phyloP scores from a whole-genome alignment of 768 basidiomycete species.

The Mycena floridula region DNA sequence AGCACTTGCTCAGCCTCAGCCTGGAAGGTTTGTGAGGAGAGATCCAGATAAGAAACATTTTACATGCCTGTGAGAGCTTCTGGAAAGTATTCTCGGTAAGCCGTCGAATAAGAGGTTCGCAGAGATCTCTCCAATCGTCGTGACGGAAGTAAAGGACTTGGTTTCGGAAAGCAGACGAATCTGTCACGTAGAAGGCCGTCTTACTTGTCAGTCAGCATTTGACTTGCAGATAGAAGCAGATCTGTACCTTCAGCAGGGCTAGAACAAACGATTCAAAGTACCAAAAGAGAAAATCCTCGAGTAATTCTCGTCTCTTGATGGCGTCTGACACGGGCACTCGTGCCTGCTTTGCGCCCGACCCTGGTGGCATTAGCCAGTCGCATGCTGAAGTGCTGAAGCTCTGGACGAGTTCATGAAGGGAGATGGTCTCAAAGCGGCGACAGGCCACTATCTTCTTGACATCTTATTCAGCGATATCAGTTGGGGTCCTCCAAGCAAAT shows the following conservation, averaged over 20 bases:
- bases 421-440: slow-evolving; percentile 77
- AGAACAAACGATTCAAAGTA: slow-evolving; percentile 84
- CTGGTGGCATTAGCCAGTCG: slow-evolving; percentile 64
- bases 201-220: slow-evolving; percentile 22
- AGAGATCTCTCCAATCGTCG: slow-evolving; percentile 87
- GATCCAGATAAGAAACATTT: not conserved
- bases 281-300: slow-evolving; percentile 93
- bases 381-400: slow-evolving; percentile 69
- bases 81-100: slow-evolving; percentile 67
- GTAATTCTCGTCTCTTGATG: slow-evolving; percentile 69
- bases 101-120: slow-evolving; percentile 73
- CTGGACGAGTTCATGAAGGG: slow-evolving; percentile 73
- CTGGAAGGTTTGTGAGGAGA: slow-evolving; percentile 25
- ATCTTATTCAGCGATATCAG: no score
- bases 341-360: slow-evolving; percentile 28
- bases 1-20: slow-evolving; percentile 58
- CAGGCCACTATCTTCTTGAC: slow-evolving; percentile 67
- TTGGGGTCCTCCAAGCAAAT: no score
- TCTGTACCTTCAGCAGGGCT: slow-evolving; percentile 66
- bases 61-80: slow-evolving; percentile 49
- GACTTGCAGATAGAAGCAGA: not conserved
- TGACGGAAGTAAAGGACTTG: slow-evolving; percentile 88
- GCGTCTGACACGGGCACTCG: slow-evolving; percentile 62
- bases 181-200: slow-evolving; percentile 93
- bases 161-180: slow-evolving; percentile 81